Conservation (phyloP, 306 rosid genomes). For the Sicyos baderoa region DNA sequence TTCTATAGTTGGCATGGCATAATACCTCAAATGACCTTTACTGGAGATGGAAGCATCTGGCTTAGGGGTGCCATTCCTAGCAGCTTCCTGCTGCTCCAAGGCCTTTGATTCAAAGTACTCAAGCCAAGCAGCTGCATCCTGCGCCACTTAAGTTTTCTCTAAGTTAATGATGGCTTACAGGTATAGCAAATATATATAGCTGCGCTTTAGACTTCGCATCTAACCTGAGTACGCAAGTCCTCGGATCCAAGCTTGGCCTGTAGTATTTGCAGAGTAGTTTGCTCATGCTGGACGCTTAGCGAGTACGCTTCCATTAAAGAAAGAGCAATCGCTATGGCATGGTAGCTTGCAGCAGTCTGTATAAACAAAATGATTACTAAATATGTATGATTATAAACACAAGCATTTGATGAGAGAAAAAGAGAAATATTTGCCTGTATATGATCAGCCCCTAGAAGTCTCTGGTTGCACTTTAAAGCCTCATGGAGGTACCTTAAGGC, state of each 20-base stretch:
- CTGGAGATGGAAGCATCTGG: constrained; percentile 99
- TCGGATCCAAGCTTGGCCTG: constrained; percentile 94
- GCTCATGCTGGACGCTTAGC: constrained; percentile 91
- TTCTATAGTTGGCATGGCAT: not conserved
- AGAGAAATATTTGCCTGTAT: constrained; percentile 60
- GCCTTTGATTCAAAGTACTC: constrained; percentile 99
- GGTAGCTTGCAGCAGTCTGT: constrained; percentile 99
- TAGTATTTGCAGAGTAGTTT: constrained; percentile 87
- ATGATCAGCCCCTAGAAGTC: constrained; percentile 94
- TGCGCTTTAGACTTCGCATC: constrained; percentile 1
- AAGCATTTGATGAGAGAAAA: not conserved
- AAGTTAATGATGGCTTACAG: not conserved
- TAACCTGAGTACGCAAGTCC: constrained; percentile 95
- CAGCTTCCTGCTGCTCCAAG: constrained; percentile 98
- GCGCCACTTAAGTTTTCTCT: constrained; percentile 22
- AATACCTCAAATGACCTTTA: constrained; percentile 97
- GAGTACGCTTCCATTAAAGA: constrained; percentile 99
- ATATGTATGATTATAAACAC: not conserved
- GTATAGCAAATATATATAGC: not conserved
- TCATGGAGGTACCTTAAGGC: constrained; percentile 96
- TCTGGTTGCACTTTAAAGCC: constrained; percentile 93
- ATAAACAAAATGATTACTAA: constrained; percentile 14
- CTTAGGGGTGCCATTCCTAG: constrained; percentile 93
- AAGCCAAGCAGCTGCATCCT: constrained; percentile 99
- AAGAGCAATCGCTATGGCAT: constrained; percentile 97